Evolutionary conservation across 495 filamentous ascomycete genomes (phyloP), one percentile per base, ranked within the genome.

Genomic region (Penicillium salamii): DNA sequence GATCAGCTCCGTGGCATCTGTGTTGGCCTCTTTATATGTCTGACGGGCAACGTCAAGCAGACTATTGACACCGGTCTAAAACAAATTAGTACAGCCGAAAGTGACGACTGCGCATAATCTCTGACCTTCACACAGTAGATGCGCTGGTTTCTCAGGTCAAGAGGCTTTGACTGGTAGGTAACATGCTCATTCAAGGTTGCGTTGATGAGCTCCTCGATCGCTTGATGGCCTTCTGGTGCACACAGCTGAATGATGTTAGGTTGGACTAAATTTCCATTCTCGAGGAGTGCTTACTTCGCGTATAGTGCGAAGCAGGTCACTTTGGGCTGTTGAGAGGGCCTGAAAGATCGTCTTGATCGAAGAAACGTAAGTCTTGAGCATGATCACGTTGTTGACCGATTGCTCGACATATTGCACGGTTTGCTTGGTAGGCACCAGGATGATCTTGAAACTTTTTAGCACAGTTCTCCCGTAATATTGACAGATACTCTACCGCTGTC

Each of bases 81-180:
- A 55, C 5, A 53, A 20, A 34, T 63, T 44, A 66, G 52, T 18
- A 17, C 21, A 15, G 7, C 11, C 8, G 8, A 38, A 9, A 9
- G 7, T 33, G 5, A 9, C 0, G 20, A 20, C 15, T 15, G 14
- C 9, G 37, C 11, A 26, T 3, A 4, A 14, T 13, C 17, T 14
- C 54, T 49, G 56, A 90, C 89, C 75, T 87, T 93, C 31, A 98
- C 82, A 43, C 93, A 93, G 69, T 95, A 96, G 11, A 89, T 90
- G 40, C 93, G 77, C 65, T 98, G 95, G 57, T 97, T 95, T 42
- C 91, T 81, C 44, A 95, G 72, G 50, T 96, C 93, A 8, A 97
- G 77, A 3, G 93, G 89, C 33, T 83, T 81, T 41, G 79, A 89
- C 53, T 89, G 84, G 58, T 87, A 95, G 3, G 76, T 78, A 1